phyloP scores from a whole-genome alignment of 257 asterid genomes.

The Gardenia jasminoides region DNA sequence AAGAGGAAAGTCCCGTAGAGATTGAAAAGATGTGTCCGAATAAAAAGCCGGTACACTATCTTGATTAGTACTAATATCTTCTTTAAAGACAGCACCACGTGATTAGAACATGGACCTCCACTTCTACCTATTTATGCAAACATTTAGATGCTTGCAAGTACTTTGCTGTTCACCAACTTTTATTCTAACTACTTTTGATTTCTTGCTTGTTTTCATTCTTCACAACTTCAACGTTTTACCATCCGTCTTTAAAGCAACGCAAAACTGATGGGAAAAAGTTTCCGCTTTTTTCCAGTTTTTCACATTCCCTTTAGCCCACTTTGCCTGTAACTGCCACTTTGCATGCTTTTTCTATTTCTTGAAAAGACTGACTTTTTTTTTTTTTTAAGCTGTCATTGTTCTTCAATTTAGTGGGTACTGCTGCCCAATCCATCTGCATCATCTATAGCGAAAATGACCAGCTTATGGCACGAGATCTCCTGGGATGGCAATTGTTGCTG shows the following conservation, averaged over 20 bases:
- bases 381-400: neutral
- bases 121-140: neutral
- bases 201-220: slow-evolving; percentile 7
- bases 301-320: neutral
- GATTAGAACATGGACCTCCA: slow-evolving; percentile 24
- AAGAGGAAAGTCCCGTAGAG: neutral
- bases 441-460: neutral
- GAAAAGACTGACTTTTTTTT: neutral
- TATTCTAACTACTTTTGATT: neutral
- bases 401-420: neutral
- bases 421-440: neutral
- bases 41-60: neutral
- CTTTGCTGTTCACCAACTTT: neutral
- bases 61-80: neutral
- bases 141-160: neutral
- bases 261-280: neutral
- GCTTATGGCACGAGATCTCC: neutral
- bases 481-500: neutral
- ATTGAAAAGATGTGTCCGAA: neutral
- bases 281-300: neutral
- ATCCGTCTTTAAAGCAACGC: neutral
- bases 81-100: slow-evolving; percentile 24
- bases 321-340: neutral
- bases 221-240: slow-evolving; percentile 20
- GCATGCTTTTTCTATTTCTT: neutral